phyloP scores from a whole-genome alignment of 495 filamentous ascomycete genomes.

The Podospora anserina region DNA sequence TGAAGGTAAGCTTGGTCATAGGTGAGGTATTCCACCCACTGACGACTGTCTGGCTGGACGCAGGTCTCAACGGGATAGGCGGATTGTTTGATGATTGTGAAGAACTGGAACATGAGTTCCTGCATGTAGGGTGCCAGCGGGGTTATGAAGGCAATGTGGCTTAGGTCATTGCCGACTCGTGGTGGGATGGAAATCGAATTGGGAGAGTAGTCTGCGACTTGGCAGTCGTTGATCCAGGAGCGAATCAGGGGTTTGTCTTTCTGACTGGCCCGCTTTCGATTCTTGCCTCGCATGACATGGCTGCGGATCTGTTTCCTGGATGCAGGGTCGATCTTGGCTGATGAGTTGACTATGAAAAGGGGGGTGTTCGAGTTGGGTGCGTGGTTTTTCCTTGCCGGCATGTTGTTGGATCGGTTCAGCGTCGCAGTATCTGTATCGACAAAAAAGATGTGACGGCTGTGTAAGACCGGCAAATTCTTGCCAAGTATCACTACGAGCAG shows the following conservation, averaged over 20 bases:
- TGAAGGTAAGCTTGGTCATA: slow-evolving; percentile 22
- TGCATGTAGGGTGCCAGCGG: slow-evolving; percentile 3
- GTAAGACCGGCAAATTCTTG: not conserved
- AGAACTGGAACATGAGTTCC: slow-evolving; percentile 11
- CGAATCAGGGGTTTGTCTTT: not conserved
- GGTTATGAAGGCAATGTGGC: not conserved
- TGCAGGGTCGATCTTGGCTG: slow-evolving; percentile 18
- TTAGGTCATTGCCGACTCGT: slow-evolving; percentile 9
- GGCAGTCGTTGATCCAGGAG: slow-evolving; percentile 19
- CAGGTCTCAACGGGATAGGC: slow-evolving; percentile 20
- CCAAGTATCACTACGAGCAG: not conserved
- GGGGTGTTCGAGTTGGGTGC: not conserved
- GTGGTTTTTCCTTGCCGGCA: not conserved
- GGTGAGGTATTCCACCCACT: slow-evolving; percentile 20
- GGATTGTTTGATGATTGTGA: slow-evolving; percentile 14
- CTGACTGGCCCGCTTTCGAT: slow-evolving; percentile 13
- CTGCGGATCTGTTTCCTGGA: slow-evolving; percentile 22
- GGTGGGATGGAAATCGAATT: not conserved
- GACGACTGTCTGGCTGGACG: slow-evolving; percentile 6
- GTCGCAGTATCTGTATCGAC: not conserved
- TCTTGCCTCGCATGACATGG: slow-evolving; percentile 30
- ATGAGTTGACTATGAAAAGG: slow-evolving; percentile 21
- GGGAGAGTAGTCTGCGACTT: not conserved
- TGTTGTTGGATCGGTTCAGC: not conserved
- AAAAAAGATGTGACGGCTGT: not conserved